These are phyloP conservation scores for Nemania serpens DNA, from an alignment of 2,329 filamentous ascomycete species.

Conservation along the genomic window DNA sequence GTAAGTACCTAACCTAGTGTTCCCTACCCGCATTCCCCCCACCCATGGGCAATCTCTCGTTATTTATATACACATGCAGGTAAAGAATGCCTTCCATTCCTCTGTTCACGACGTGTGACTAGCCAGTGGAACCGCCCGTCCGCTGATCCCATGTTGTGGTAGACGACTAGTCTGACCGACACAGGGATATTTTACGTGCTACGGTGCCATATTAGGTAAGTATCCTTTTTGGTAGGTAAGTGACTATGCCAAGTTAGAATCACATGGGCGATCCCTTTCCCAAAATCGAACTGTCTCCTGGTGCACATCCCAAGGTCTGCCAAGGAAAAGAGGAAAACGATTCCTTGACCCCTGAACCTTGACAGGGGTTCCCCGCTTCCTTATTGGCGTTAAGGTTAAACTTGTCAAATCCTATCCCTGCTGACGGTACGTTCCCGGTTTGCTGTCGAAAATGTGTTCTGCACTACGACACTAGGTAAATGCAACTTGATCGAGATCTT, in stretches of 20 bases:
- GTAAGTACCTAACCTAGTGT: not conserved
- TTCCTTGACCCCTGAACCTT: not conserved
- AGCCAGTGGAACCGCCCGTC: not conserved
- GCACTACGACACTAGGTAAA: no score
- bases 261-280: slow-evolving; percentile 6
- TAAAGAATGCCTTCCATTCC: not conserved
- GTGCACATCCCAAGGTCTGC: not conserved
- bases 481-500: no score
- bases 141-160: not conserved
- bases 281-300: slow-evolving; percentile 24
- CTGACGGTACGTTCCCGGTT: not conserved
- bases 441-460: no score
- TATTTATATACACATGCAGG: slow-evolving; percentile 16
- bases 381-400: not conserved
- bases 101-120: slow-evolving; percentile 4
- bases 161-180: not conserved
- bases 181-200: slow-evolving; percentile 1
- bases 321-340: not conserved
- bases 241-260: not conserved
- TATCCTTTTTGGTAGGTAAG: not conserved
- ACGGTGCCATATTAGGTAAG: not conserved
- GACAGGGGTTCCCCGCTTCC: not conserved
- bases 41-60: not conserved
- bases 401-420: not conserved
- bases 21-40: slow-evolving; percentile 6